phyloP scores from a whole-genome alignment of 2,329 filamentous ascomycete genomes.

The Cladosporium sp. region DNA sequence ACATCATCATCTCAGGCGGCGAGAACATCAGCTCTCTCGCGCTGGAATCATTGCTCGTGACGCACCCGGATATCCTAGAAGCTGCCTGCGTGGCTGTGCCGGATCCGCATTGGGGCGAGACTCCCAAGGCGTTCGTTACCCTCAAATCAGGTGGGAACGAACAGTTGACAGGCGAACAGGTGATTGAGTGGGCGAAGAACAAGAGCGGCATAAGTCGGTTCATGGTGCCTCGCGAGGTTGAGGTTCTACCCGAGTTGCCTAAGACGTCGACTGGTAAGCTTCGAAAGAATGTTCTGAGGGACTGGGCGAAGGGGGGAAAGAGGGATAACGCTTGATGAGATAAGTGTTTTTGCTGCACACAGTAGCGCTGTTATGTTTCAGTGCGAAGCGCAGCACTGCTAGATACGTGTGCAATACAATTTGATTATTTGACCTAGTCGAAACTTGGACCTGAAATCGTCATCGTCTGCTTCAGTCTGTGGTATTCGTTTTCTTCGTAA shows the following conservation, averaged over 20 bases:
- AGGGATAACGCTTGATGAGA: constrained; percentile 20
- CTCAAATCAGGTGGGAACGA: constrained; percentile 60
- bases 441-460: too few species aligned
- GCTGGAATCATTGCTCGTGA: constrained; percentile 81
- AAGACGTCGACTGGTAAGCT: constrained; percentile 98
- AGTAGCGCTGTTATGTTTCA: too few species aligned
- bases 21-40: constrained; percentile 97
- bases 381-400: too few species aligned
- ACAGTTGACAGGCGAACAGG: constrained; percentile 56
- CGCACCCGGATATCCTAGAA: constrained; percentile 86
- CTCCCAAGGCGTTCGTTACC: constrained; percentile 92
- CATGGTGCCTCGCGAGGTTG: constrained; percentile 73
- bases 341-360: too few species aligned
- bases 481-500: too few species aligned
- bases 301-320: constrained; percentile 67
- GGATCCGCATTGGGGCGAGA: constrained; percentile 90
- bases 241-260: constrained; percentile 80
- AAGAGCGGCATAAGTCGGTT: constrained; percentile 81
- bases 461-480: too few species aligned
- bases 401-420: too few species aligned
- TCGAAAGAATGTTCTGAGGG: constrained; percentile 86
- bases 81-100: constrained; percentile 84
- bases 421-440: too few species aligned
- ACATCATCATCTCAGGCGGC: constrained; percentile 96
- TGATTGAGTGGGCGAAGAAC: constrained; percentile 83